phyloP scores from a whole-genome alignment of 75 land plant species.

The Azolla pinnata region DNA sequence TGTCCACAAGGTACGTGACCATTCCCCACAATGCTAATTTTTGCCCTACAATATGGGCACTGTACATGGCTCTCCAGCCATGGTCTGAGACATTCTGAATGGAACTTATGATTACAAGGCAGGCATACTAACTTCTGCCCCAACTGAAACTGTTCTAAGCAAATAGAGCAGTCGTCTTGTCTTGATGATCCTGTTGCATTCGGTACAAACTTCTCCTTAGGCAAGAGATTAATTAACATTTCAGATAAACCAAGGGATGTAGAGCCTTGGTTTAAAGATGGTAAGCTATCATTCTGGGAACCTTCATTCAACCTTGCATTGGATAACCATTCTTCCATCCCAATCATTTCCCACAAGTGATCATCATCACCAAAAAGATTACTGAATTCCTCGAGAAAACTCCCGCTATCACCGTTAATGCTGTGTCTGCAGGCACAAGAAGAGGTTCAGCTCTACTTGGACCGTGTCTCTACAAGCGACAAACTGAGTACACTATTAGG shows the following conservation, averaged over 20 bases:
- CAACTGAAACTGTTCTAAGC: conserved; percentile 46
- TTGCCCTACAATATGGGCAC: conserved; percentile 63
- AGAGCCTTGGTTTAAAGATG: conserved; percentile 8
- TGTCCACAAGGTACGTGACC: background rate
- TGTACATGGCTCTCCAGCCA: conserved; percentile 59
- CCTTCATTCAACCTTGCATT: conserved; percentile 8
- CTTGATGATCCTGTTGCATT: conserved; percentile 8
- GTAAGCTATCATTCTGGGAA: background rate
- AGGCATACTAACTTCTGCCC: conserved; percentile 46
- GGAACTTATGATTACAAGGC: conserved; percentile 65
- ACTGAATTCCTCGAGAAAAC: background rate
- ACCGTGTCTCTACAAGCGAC: background rate
- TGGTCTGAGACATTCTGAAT: conserved; percentile 51
- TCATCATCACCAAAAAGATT: conserved; percentile 31
- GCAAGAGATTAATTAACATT: conserved; percentile 39
- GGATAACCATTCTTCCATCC: conserved; percentile 14
- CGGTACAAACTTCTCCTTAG: conserved; percentile 24
- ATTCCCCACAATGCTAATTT: conserved; percentile 7
- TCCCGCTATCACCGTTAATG: background rate
- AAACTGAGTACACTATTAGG: background rate
- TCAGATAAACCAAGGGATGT: conserved; percentile 48
- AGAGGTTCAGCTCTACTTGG: too few species aligned
- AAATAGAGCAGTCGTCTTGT: conserved; percentile 56
- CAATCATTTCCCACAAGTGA: conserved; percentile 25
- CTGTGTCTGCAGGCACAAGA: too few species aligned